Evolutionary conservation across 768 basidiomycete species (phyloP).

Genomic region (Porphyrellus cyaneotinctus): DNA sequence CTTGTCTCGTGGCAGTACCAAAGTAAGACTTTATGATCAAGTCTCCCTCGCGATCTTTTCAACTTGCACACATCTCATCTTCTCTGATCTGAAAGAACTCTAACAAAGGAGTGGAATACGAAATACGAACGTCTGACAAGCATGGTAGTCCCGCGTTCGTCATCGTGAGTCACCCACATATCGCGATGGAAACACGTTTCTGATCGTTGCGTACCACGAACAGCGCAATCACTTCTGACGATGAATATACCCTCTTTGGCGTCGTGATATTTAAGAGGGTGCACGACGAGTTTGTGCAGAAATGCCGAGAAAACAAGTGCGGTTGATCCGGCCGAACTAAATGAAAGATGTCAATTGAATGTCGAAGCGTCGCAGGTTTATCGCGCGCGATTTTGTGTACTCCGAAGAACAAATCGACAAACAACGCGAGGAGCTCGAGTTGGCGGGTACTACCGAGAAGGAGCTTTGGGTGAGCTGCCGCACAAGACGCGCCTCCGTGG

Average conservation of each 20-base stretch:
- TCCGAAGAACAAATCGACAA: slow-evolving; percentile 78
- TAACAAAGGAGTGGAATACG: slow-evolving; percentile 81
- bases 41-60: not conserved
- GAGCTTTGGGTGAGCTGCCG: slow-evolving; percentile 84
- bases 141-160: slow-evolving; percentile 93
- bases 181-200: slow-evolving; percentile 15
- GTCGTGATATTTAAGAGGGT: slow-evolving; percentile 89
- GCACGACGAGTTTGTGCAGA: slow-evolving; percentile 90
- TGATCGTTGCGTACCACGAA: slow-evolving; percentile 14
- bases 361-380: slow-evolving; percentile 55
- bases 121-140: slow-evolving; percentile 84
- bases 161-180: slow-evolving; percentile 52
- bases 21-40: slow-evolving; percentile 52
- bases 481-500: not conserved
- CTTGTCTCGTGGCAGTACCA: slow-evolving; percentile 88
- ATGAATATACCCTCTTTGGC: slow-evolving; percentile 81
- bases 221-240: slow-evolving; percentile 77
- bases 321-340: slow-evolving; percentile 18
- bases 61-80: slow-evolving; percentile 14
- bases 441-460: slow-evolving; percentile 83
- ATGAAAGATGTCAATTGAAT: slow-evolving; percentile 1
- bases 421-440: slow-evolving; percentile 75
- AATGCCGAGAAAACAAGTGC: slow-evolving; percentile 93
- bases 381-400: slow-evolving; percentile 90
- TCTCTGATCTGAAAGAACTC: slow-evolving; percentile 46